These are phyloP conservation scores for Albophoma yamanashiensis DNA, from an alignment of 2,329 filamentous ascomycete species.

Conservation along the genomic window DNA sequence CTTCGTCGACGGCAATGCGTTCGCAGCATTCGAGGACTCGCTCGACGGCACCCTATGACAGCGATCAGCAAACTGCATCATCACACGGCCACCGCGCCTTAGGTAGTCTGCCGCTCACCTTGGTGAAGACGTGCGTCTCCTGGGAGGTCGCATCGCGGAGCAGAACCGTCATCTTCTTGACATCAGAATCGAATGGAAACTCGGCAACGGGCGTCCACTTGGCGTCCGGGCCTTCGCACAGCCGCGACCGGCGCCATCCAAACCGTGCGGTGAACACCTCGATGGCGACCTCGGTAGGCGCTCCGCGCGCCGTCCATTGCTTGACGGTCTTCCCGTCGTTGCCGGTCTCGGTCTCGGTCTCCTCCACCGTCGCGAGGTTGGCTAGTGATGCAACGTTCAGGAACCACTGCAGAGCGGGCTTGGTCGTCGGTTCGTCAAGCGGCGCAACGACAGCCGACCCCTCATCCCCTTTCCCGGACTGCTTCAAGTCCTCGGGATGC, in stretches of 20 bases:
- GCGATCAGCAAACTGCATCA: background rate
- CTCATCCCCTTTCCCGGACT: slow-evolving; percentile 26
- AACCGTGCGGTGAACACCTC: slow-evolving; percentile 65
- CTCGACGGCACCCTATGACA: slow-evolving; percentile 48
- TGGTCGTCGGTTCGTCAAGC: slow-evolving; percentile 21
- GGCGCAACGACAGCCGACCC: slow-evolving; percentile 17
- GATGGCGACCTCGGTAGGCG: slow-evolving; percentile 59
- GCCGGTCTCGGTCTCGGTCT: slow-evolving; percentile 29
- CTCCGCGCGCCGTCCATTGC: slow-evolving; percentile 53
- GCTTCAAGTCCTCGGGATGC: slow-evolving; percentile 18
- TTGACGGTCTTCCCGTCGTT: slow-evolving; percentile 22
- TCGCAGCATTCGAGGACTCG: slow-evolving; percentile 55
- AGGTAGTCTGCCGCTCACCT: slow-evolving; percentile 27
- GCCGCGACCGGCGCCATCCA: slow-evolving; percentile 44
- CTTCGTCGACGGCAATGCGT: slow-evolving; percentile 31
- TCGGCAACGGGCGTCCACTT: slow-evolving; percentile 52
- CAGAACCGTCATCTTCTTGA: slow-evolving; percentile 70
- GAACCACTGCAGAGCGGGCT: slow-evolving; percentile 41
- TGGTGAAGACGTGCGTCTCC: slow-evolving; percentile 44
- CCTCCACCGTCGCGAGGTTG: slow-evolving; percentile 53
- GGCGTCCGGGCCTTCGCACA: slow-evolving; percentile 36
- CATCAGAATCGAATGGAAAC: slow-evolving; percentile 63
- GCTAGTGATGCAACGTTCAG: slow-evolving; percentile 54
- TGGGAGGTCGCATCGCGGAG: slow-evolving; percentile 33
- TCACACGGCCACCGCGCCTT: background rate